Evolutionary conservation across 129 eudicot genomes (phyloP).

Genomic region (Smallanthus sonchifolius): DNA sequence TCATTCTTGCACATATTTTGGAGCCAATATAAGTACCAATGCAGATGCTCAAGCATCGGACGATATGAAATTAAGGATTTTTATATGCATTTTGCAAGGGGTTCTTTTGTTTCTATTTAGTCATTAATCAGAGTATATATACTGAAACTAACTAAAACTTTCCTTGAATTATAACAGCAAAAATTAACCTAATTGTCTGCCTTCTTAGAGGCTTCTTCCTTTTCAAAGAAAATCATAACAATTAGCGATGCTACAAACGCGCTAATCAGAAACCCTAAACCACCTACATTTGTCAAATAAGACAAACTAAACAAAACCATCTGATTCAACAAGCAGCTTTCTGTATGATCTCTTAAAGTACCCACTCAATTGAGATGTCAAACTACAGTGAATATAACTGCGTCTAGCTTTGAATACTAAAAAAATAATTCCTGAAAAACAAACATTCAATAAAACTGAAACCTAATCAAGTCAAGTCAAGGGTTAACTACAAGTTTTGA

Average conservation of each 20-base stretch:
- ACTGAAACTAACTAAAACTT: not conserved
- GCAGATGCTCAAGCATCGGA: not conserved
- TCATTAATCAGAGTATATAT: not conserved
- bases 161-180: not conserved
- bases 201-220: not conserved
- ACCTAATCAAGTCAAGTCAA: constrained; percentile 15
- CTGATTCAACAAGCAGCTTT: not conserved
- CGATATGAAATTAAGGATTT: not conserved
- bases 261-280: constrained; percentile 22
- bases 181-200: not conserved
- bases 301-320: not conserved
- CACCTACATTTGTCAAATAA: constrained; percentile 13
- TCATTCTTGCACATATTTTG: not conserved
- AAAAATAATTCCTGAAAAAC: not conserved
- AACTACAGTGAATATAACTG: not conserved
- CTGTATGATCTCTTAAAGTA: not conserved
- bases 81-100: not conserved
- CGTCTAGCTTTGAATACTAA: not conserved
- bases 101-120: not conserved
- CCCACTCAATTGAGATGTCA: not conserved
- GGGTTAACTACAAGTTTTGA: not conserved
- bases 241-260: not conserved
- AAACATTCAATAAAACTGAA: not conserved
- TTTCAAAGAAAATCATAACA: not conserved
- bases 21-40: not conserved